Evolutionary conservation across 2,329 filamentous ascomycete genomes (phyloP).

Genomic region (Diaporthe nobilis): DNA sequence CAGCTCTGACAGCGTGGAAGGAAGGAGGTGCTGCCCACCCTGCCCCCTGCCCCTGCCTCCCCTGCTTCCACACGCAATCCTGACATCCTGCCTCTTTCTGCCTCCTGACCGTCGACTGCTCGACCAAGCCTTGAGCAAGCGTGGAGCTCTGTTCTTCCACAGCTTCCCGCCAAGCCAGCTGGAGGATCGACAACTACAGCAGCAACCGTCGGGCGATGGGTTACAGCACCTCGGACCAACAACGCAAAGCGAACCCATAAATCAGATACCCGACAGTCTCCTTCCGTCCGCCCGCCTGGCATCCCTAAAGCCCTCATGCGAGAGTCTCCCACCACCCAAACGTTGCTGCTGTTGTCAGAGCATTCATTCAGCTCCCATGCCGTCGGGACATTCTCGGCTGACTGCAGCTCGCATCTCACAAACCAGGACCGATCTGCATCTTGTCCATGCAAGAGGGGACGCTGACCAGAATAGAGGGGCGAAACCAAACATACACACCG

Average conservation of each 20-base stretch:
- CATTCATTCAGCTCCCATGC: slow-evolving; percentile 2
- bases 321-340: not conserved
- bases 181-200: not conserved
- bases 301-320: not conserved
- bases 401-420: slow-evolving; percentile 29
- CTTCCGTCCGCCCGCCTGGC: not conserved
- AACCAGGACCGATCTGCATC: slow-evolving; percentile 28
- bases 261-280: slow-evolving; percentile 4
- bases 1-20: slow-evolving; percentile 14
- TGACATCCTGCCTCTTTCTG: not conserved
- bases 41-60: not conserved
- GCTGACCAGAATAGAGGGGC: slow-evolving; percentile 19
- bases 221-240: not conserved
- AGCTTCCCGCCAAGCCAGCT: not conserved
- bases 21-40: slow-evolving; percentile 14
- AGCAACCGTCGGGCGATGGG: not conserved
- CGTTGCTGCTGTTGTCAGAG: slow-evolving; percentile 12
- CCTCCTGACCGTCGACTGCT: not conserved
- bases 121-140: not conserved
- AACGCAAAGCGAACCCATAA: not conserved
- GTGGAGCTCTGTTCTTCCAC: not conserved
- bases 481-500: not conserved
- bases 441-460: not conserved
- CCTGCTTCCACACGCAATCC: slow-evolving; percentile 6
- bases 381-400: not conserved